Percentiles rank a stretch among this genome's conserved stretches.
Evolutionary conservation across 2,329 filamentous ascomycete genomes (phyloP).

Genomic region (Penicillium oxalicum): DNA sequence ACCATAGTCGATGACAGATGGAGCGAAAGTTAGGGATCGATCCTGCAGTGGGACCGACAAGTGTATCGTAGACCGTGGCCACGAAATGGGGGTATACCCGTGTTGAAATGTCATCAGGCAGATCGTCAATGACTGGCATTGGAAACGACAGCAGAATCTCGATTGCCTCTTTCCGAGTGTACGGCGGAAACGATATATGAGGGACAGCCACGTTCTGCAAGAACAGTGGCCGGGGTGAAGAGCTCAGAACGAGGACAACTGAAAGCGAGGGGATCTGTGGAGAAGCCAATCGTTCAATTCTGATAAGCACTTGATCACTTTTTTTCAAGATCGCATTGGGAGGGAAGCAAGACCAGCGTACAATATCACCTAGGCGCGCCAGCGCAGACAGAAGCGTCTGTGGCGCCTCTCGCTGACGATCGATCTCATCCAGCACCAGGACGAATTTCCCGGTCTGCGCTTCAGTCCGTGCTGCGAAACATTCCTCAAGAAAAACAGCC

Average conservation of each 20-base stretch:
- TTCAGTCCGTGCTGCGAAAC: conserved; percentile 28
- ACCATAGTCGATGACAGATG: conserved; percentile 73
- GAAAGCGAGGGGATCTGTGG: conserved; percentile 70
- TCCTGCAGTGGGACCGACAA: conserved; percentile 72
- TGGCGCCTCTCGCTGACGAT: conserved; percentile 73
- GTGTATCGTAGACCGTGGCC: conserved; percentile 77
- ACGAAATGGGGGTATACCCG: conserved; percentile 62
- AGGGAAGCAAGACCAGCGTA: conserved; percentile 39
- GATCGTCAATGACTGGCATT: conserved; percentile 33
- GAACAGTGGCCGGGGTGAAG: conserved; percentile 58
- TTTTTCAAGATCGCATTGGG: not conserved
- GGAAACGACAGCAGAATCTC: conserved; percentile 62
- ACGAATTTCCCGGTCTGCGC: conserved; percentile 57
- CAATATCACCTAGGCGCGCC: conserved; percentile 72
- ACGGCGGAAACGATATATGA: conserved; percentile 77
- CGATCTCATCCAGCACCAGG: conserved; percentile 81
- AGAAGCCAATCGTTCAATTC: not conserved
- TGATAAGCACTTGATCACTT: conserved; percentile 1
- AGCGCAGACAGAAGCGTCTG: conserved; percentile 74
- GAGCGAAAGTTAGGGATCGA: conserved; percentile 68
- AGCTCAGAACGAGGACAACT: conserved; percentile 69
- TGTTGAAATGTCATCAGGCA: conserved; percentile 22
- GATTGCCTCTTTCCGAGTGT: conserved; percentile 73
- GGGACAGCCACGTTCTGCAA: conserved; percentile 66
- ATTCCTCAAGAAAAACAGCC: conserved; percentile 59